Percentiles rank a stretch among this genome's conserved stretches.
Evolutionary conservation across 345 rosid species (phyloP).

Genomic region (Eucalyptus tenuipes): DNA sequence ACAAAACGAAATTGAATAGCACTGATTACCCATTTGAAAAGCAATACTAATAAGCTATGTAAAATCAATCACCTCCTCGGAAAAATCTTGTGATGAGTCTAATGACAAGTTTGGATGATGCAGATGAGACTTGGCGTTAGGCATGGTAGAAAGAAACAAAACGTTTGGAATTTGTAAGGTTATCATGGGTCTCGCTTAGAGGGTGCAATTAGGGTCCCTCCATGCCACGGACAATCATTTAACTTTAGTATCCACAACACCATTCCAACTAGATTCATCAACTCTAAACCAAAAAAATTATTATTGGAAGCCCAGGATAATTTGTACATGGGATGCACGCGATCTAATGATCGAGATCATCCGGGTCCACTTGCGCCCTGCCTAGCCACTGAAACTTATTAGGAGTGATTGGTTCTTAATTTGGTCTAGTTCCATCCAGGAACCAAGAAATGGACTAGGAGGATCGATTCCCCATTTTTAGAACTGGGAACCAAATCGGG

Average conservation of each 20-base stretch:
- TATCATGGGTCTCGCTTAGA: background rate
- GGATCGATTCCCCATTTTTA: no score
- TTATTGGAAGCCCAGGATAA: background rate
- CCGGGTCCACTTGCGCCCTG: background rate
- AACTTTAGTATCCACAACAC: background rate
- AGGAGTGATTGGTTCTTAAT: no score
- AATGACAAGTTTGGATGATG: background rate
- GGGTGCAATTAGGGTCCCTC: background rate
- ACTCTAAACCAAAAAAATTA: background rate
- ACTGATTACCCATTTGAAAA: background rate
- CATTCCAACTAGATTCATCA: background rate
- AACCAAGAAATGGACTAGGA: no score
- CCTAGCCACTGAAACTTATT: background rate
- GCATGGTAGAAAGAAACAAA: background rate
- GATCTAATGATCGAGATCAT: background rate
- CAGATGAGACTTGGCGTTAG: background rate
- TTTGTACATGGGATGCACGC: background rate
- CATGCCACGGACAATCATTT: background rate
- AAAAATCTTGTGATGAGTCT: background rate
- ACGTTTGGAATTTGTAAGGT: background rate
- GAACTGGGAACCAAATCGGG: rapidly evolving
- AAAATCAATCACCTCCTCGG: background rate
- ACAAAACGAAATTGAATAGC: background rate
- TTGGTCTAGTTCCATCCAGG: rapidly evolving
- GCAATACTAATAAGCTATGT: background rate